Percentiles rank a stretch among this genome's conserved stretches.
Evolutionary conservation across 2,329 filamentous ascomycete species (phyloP).

Genomic region (Ophiostoma angusticollis): DNA sequence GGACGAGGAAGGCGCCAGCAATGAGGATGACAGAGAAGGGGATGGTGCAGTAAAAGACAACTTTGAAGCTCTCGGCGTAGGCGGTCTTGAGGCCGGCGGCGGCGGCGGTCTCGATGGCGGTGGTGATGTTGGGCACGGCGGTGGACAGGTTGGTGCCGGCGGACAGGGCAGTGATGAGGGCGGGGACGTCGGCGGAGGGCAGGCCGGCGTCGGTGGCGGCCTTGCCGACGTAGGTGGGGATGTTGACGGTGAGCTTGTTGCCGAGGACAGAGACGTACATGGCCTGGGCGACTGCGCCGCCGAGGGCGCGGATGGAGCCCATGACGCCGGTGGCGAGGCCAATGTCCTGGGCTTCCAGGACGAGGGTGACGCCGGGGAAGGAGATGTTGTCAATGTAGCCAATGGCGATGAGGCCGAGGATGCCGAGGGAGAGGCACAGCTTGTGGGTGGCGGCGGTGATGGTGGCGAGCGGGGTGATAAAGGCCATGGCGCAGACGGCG

Average conservation of each 20-base stretch:
- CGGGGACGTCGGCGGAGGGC: constrained; percentile 19
- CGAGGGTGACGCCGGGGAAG: constrained; percentile 30
- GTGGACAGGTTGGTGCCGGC: constrained; percentile 19
- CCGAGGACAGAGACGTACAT: constrained; percentile 25
- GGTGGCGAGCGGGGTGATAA: constrained; percentile 21
- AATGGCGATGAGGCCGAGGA: constrained; percentile 21
- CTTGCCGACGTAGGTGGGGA: constrained; percentile 22
- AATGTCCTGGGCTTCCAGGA: constrained; percentile 34
- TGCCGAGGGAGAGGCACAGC: constrained; percentile 22
- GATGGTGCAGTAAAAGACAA: constrained; percentile 29
- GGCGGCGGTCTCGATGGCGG: constrained; percentile 22
- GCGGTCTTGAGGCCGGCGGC: constrained; percentile 24
- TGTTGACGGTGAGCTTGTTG: constrained; percentile 23
- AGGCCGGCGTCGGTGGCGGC: constrained; percentile 25
- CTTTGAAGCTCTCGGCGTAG: constrained; percentile 30
- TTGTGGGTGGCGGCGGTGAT: constrained; percentile 19
- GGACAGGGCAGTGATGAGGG: constrained; percentile 23
- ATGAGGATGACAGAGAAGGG: constrained; percentile 28
- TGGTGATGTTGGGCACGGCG: constrained; percentile 23
- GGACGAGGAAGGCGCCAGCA: constrained; percentile 24
- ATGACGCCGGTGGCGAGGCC: constrained; percentile 31
- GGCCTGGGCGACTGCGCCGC: constrained; percentile 25
- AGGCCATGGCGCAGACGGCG: constrained; percentile 20
- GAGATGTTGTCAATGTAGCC: constrained; percentile 26
- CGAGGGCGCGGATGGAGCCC: constrained; percentile 31